Conservation (phyloP, 2,329 filamentous ascomycete genomes). For the Monilinia aucupariae region DNA sequence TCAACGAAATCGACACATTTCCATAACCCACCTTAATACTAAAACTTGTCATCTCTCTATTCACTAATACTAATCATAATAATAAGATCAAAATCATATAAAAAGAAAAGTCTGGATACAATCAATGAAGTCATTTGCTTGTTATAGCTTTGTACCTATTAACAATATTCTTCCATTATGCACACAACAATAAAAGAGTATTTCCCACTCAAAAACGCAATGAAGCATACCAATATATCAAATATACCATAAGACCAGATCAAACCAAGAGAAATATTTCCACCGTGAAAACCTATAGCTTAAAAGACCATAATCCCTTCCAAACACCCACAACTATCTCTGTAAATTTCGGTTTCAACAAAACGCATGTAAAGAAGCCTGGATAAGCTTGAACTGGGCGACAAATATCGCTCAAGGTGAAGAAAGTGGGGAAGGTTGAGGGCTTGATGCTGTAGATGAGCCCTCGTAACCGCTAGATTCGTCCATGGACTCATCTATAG, state of each 20-base stretch:
- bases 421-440: not conserved
- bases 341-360: not conserved
- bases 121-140: not conserved
- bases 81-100: not conserved
- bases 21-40: too few relatives aligned
- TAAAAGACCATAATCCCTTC: not conserved
- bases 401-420: not conserved
- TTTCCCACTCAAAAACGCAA: not conserved
- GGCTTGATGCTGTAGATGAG: not conserved
- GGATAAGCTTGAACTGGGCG: not conserved
- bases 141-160: not conserved
- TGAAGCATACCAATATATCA: constrained; percentile 1
- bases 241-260: not conserved
- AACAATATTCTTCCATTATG: not conserved
- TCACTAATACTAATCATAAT: not conserved
- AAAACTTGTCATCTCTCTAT: too few relatives aligned
- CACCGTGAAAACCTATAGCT: not conserved
- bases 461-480: not conserved
- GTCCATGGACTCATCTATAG: not conserved
- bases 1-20: too few relatives aligned
- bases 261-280: not conserved
- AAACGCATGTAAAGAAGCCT: not conserved
- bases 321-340: not conserved
- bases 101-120: not conserved
- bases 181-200: not conserved